Evolutionary conservation across 495 filamentous ascomycete species (phyloP), one percentile per base, ranked within the genome.

Genomic region (Penicillium chermesinum): DNA sequence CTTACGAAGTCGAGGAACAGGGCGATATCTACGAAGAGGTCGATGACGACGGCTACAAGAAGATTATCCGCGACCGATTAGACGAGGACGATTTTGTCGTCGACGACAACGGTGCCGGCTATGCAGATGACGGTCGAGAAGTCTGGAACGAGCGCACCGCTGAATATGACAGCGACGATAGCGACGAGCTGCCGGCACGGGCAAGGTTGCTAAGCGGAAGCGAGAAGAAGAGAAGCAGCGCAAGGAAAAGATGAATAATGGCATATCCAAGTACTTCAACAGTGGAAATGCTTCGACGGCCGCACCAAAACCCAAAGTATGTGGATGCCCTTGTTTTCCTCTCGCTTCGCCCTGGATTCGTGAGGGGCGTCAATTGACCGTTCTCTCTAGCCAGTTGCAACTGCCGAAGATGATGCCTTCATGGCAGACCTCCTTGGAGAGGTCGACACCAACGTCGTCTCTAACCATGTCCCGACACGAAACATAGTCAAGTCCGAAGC

Each of bases 1-100:
- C 80, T n/a, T 98, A 97, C 72, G 70, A 96, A 64, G 79, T 97
- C 48, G 79, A 87, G 64, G 83, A 96, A 44, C 86, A 86, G 57
- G 84, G 84, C 45, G 81, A 87, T 42, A 73, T 98, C 34, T 98
- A 96, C 70, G 91, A 96, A 46, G 91, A 95, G 64, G 90, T 97
- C 41, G 91, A 97, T 62, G 93, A 98, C 55, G 91, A 95, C 58
- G 86, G 87, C 40, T 98, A 98, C 76, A 96, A 95, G 68, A 93
- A 95, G 62, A 82, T 96, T 46, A 89, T 98, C 34, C 80, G 91
- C 32, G 81, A 85, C 37, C 86, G 94, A 16, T 75, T 98, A 37
- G 88, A 95, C 62, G 78, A 91, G 61, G 93, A 98, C 63, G 93
- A 98, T 70, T 98, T 98, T 50, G 91, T 98, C 46, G 88, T 98